phyloP scores from a whole-genome alignment of 768 basidiomycete species.

The Neoboletus brunneissimus region DNA sequence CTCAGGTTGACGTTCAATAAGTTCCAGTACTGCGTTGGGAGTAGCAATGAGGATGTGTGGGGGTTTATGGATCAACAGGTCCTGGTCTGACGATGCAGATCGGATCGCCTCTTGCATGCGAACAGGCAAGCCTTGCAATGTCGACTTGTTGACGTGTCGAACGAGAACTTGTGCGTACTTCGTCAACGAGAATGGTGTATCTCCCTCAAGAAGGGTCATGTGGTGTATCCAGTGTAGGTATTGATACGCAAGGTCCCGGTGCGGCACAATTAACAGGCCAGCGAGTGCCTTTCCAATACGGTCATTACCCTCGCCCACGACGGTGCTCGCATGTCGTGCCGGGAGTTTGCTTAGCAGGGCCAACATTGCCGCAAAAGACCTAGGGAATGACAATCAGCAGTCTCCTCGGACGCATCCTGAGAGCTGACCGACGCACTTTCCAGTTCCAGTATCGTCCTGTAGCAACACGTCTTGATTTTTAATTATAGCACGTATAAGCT shows the following conservation, averaged over 20 bases:
- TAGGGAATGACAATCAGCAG: conserved; percentile 26
- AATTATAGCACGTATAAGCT: conserved; percentile 61
- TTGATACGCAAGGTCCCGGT: conserved; percentile 70
- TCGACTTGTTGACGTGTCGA: conserved; percentile 41
- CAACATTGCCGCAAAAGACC: conserved; percentile 70
- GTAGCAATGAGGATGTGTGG: conserved; percentile 74
- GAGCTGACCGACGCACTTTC: conserved; percentile 55
- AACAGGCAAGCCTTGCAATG: conserved; percentile 17
- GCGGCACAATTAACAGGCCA: conserved; percentile 66
- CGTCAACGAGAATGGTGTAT: conserved; percentile 34
- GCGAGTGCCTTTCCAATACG: conserved; percentile 38
- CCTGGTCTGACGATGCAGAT: conserved; percentile 32
- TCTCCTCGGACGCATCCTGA: not conserved
- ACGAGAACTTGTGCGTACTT: conserved; percentile 60
- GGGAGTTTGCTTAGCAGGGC: conserved; percentile 61
- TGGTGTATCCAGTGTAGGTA: conserved; percentile 62
- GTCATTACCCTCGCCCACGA: conserved; percentile 16
- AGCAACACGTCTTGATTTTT: conserved; percentile 58
- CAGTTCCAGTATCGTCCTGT: conserved; percentile 71
- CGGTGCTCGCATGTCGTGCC: conserved; percentile 19
- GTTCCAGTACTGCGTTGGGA: conserved; percentile 63
- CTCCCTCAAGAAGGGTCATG: conserved; percentile 37
- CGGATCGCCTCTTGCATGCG: conserved; percentile 31
- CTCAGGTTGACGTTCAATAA: conserved; percentile 42
- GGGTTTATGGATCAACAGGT: conserved; percentile 38